Percentiles rank a stretch among this genome's conserved stretches.
Evolutionary conservation across 371 early-diverging fungal genomes (phyloP).

Genomic region (Mucor piriformis): DNA sequence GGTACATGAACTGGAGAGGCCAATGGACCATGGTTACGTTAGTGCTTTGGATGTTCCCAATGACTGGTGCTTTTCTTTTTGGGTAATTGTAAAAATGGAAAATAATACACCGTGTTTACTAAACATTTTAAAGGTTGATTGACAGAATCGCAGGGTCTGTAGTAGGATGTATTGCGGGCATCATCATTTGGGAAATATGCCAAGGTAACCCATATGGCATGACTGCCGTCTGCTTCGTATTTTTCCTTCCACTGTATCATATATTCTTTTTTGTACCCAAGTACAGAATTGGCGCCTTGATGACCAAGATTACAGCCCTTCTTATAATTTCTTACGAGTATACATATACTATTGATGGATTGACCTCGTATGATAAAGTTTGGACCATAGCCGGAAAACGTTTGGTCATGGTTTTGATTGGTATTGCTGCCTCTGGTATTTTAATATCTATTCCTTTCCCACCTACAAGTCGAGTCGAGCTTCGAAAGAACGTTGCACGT

Average conservation of each 20-base stretch:
- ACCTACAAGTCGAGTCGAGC: constrained; percentile 39
- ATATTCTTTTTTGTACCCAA: constrained; percentile 31
- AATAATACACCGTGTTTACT: background rate
- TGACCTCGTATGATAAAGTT: constrained; percentile 19
- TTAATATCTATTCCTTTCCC: constrained; percentile 40
- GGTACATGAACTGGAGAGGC: constrained; percentile 46
- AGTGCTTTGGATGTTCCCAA: constrained; percentile 45
- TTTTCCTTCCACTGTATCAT: constrained; percentile 34
- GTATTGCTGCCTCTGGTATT: constrained; percentile 38
- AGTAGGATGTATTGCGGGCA: constrained; percentile 37
- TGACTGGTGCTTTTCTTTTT: constrained; percentile 42
- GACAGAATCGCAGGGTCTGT: constrained; percentile 37
- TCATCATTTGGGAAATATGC: constrained; percentile 49
- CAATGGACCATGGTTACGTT: constrained; percentile 51
- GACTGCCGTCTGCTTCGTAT: constrained; percentile 31
- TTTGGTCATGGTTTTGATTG: constrained; percentile 39
- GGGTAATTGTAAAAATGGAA: constrained; percentile 14
- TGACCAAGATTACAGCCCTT: constrained; percentile 37
- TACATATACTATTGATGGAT: constrained; percentile 18
- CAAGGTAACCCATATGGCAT: constrained; percentile 47
- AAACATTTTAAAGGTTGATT: constrained; percentile 22
- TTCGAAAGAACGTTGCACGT: constrained; percentile 37
- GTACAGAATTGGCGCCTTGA: constrained; percentile 29
- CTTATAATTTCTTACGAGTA: constrained; percentile 39
- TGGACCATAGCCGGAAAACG: constrained; percentile 51